A percentile compares a stretch with the other conserved stretches of the same genome.
Evolutionary conservation across 2,329 filamentous ascomycete species (phyloP).

Genomic region (Fusarium sulawesiense): DNA sequence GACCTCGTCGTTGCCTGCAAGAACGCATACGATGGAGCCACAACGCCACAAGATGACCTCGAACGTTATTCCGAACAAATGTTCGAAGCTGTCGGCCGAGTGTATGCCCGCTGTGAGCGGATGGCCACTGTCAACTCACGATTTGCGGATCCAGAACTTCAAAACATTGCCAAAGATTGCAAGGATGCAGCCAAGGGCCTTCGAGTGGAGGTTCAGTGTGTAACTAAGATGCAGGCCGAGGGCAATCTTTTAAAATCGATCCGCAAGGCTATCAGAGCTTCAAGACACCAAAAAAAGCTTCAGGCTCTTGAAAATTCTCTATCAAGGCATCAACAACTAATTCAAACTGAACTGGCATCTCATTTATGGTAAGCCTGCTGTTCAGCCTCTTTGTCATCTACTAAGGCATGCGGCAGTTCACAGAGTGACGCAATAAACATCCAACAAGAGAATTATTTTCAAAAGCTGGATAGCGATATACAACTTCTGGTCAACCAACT

Average conservation of each 20-base stretch:
- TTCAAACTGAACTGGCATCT: accelerated
- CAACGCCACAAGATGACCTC: not conserved
- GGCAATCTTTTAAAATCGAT: accelerated
- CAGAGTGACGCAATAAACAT: not conserved
- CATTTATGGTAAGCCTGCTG: not conserved
- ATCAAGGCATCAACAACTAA: accelerated
- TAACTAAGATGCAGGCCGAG: accelerated
- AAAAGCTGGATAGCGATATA: not conserved
- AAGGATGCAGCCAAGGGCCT: not conserved
- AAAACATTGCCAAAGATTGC: not conserved
- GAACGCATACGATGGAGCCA: constrained; percentile 3
- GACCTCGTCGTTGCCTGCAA: not conserved
- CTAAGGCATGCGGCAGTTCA: accelerated
- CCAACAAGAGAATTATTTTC: accelerated
- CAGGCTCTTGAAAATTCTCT: accelerated
- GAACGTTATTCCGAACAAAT: not conserved
- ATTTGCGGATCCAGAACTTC: not conserved
- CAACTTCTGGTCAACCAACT: accelerated
- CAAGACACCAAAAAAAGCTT: accelerated
- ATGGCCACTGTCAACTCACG: accelerated
- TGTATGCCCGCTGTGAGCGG: not conserved
- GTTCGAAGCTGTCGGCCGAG: not conserved
- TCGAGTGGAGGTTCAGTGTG: accelerated
- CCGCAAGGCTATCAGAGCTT: accelerated
- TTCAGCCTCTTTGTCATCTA: accelerated